These are phyloP conservation scores for Russula dissimulans DNA, from an alignment of 768 basidiomycete genomes.

Conservation along the genomic window DNA sequence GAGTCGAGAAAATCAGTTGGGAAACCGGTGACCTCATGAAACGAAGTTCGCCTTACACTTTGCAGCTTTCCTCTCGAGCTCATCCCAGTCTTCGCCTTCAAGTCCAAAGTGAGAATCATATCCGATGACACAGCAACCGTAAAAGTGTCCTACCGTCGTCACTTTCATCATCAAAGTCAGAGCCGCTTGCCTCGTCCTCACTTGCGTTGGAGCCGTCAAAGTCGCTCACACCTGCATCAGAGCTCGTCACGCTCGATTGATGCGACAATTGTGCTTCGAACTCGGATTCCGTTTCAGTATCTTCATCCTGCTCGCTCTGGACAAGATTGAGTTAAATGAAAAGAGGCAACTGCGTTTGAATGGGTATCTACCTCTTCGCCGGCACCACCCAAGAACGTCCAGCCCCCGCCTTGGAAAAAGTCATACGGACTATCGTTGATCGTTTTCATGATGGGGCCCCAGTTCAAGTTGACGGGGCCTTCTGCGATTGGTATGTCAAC, in stretches of 20 bases:
- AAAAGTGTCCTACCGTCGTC: constrained; percentile 41
- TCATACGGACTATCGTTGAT: constrained; percentile 92
- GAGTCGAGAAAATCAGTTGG: not conserved
- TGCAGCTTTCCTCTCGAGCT: constrained; percentile 84
- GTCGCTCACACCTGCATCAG: constrained; percentile 42
- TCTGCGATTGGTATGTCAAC: constrained; percentile 95
- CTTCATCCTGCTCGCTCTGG: constrained; percentile 53
- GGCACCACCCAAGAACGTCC: constrained; percentile 75
- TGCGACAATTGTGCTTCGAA: constrained; percentile 37
- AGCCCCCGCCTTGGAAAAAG: constrained; percentile 95
- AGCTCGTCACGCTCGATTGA: constrained; percentile 29
- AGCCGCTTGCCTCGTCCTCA: constrained; percentile 54
- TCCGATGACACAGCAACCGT: constrained; percentile 7
- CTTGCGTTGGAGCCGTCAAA: constrained; percentile 45
- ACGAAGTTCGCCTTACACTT: constrained; percentile 45
- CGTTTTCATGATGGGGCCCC: constrained; percentile 98
- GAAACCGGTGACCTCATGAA: not conserved
- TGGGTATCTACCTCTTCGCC: constrained; percentile 46
- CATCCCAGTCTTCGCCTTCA: constrained; percentile 90
- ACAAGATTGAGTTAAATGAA: not conserved
- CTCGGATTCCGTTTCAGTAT: constrained; percentile 57
- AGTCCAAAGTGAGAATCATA: not conserved
- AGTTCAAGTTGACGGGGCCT: constrained; percentile 94
- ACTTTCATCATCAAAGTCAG: constrained; percentile 55
- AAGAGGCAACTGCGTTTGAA: not conserved